phyloP scores from a whole-genome alignment of 139 green algal species.

The Pycnococcus provasolii region DNA sequence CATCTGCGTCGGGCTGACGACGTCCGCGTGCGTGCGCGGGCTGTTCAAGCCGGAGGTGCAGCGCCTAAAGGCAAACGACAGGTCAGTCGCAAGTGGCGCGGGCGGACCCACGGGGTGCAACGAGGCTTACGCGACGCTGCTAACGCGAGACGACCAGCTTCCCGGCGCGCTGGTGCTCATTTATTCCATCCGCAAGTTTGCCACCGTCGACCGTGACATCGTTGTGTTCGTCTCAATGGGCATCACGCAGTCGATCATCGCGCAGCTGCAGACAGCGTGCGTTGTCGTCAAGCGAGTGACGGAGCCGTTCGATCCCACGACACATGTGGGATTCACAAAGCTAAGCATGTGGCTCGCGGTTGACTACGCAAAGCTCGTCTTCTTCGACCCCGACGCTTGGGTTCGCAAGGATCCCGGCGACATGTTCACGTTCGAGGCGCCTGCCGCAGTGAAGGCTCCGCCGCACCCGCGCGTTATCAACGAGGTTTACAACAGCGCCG shows the following conservation, averaged over 20 bases:
- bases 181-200: conserved; percentile 15
- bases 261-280: conserved; percentile 2
- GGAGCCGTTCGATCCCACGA: conserved; percentile 13
- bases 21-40: conserved; percentile 3
- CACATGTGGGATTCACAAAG: conserved; percentile 17
- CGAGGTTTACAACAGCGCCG: conserved; percentile 10
- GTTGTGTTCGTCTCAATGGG: conserved; percentile 15
- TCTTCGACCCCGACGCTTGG: conserved; percentile 8
- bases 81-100: background rate
- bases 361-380: conserved; percentile 16
- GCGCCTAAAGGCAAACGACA: background rate
- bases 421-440: background rate
- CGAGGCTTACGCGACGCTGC: conserved; percentile 15
- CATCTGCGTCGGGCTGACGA: conserved; percentile 11
- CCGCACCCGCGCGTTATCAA: conserved; percentile 12
- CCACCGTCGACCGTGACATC: conserved; percentile 18
- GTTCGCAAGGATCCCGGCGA: conserved; percentile 8
- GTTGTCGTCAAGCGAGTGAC: conserved; percentile 12
- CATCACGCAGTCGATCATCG: background rate
- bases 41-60: conserved; percentile 1
- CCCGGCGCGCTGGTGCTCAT: conserved; percentile 15
- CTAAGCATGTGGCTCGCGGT: conserved; percentile 14
- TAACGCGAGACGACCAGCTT: conserved; percentile 2
- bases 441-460: conserved; percentile 5
- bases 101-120: conserved; percentile 17